These are phyloP conservation scores for Penicillium vulpinum DNA, from an alignment of 2,329 filamentous ascomycete species.

Conservation along the genomic window DNA sequence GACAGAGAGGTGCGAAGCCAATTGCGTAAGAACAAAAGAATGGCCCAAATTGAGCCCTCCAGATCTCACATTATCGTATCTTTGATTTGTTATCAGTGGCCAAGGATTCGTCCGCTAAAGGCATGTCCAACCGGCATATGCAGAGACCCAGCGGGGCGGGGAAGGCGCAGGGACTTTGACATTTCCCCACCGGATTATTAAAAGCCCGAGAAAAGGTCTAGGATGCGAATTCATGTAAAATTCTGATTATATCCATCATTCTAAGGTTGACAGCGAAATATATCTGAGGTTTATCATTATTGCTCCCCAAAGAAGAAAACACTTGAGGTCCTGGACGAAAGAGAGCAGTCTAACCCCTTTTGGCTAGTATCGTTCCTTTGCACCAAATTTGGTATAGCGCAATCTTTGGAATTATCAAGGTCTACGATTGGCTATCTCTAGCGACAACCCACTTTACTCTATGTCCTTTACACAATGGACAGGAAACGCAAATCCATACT, in stretches of 20 bases:
- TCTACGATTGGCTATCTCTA: not conserved
- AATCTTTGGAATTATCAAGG: not conserved
- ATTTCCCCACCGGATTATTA: not conserved
- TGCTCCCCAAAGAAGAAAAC: not conserved
- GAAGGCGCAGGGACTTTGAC: not conserved
- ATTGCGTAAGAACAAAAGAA: not conserved
- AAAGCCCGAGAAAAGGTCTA: not conserved
- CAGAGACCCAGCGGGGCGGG: not conserved
- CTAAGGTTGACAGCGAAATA: not conserved
- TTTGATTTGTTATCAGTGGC: not conserved
- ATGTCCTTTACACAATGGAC: not conserved
- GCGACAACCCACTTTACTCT: not conserved
- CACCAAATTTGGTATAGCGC: not conserved
- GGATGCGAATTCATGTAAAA: not conserved
- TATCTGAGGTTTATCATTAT: not conserved
- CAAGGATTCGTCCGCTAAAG: constrained; percentile 1
- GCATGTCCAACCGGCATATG: not conserved
- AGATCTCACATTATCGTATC: not conserved
- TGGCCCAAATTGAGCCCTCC: not conserved
- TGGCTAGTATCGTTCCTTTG: not conserved
- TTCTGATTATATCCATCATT: not conserved
- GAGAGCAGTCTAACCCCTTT: not conserved
- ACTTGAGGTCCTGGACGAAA: not conserved
- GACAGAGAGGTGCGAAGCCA: not conserved
- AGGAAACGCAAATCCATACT: not conserved